phyloP scores from a whole-genome alignment of 352 stramenopile genomes.

The Phytophthora ohioensis region DNA sequence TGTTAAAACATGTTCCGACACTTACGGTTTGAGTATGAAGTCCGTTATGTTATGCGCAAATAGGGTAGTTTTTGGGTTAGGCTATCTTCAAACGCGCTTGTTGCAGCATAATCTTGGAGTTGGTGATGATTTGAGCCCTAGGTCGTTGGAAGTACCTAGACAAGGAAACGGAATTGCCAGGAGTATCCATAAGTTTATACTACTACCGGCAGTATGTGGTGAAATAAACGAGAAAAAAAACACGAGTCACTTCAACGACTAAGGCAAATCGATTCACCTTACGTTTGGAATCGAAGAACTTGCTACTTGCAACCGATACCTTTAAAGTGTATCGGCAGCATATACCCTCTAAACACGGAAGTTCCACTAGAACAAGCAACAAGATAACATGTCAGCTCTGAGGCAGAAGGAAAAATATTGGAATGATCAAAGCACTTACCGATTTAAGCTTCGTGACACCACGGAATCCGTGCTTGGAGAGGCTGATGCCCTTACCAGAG shows the following conservation, averaged over 20 bases:
- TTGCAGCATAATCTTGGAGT: too few relatives aligned
- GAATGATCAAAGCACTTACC: constrained; percentile 43
- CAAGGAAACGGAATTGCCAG: too few relatives aligned
- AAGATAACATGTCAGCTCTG: constrained; percentile 13
- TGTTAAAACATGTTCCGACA: constrained; percentile 11
- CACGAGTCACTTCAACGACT: too few relatives aligned
- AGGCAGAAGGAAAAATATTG: background rate
- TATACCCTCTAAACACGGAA: constrained; percentile 61
- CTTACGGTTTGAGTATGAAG: background rate
- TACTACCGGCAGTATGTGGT: too few relatives aligned
- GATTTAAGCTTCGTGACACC: constrained; percentile 84
- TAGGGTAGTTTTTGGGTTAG: too few relatives aligned
- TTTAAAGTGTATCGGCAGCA: background rate
- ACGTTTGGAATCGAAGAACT: constrained; percentile 3
- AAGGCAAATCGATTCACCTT: too few relatives aligned
- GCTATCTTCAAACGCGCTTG: too few relatives aligned
- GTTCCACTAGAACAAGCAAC: constrained; percentile 61
- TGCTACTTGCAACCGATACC: constrained; percentile 8
- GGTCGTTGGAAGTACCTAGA: too few relatives aligned
- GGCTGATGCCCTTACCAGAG: constrained; percentile 82
- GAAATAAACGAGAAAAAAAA: too few relatives aligned
- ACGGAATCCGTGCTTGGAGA: constrained; percentile 87
- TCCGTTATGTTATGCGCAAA: too few relatives aligned
- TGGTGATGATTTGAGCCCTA: too few relatives aligned
- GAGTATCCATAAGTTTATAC: too few relatives aligned